A percentile compares a stretch with the other conserved stretches of the same genome.
Evolutionary conservation across 148 eudicot genomes (phyloP).

Genomic region (Camellia sinensis): DNA sequence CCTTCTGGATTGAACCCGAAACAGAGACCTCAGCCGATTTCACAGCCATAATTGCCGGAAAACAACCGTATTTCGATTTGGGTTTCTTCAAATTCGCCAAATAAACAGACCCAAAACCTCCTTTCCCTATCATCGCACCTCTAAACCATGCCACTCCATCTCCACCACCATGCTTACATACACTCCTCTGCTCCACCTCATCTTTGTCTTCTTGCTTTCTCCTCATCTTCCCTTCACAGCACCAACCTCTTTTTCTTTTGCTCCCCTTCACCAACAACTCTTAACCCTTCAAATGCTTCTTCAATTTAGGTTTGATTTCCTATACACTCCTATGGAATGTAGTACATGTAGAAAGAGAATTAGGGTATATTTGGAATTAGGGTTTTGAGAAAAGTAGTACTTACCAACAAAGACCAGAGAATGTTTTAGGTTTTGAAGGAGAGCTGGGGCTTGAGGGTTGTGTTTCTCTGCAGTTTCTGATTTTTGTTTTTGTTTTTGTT

Average conservation of each 20-base stretch:
- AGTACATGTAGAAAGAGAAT: background rate
- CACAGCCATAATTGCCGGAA: conserved; percentile 35
- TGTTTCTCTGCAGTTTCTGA: background rate
- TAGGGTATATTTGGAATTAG: background rate
- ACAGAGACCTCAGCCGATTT: conserved; percentile 37
- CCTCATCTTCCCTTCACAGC: background rate
- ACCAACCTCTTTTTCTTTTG: background rate
- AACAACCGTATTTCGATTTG: conserved; percentile 18
- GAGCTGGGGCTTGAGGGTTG: background rate
- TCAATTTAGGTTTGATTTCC: background rate
- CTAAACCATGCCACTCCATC: conserved; percentile 41
- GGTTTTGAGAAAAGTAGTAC: conserved; percentile 2
- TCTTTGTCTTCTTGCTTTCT: conserved; percentile 9
- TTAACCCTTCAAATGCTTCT: conserved; percentile 1
- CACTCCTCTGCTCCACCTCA: conserved; percentile 3
- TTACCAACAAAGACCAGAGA: background rate
- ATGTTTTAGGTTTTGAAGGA: background rate
- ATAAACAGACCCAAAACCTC: conserved; percentile 39
- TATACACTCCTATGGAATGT: background rate
- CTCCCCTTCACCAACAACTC: background rate
- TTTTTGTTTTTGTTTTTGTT: background rate
- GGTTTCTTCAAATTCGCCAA: conserved; percentile 33
- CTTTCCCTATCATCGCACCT: conserved; percentile 37
- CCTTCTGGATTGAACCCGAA: conserved; percentile 40
- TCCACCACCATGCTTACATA: conserved; percentile 31